Base-by-base conservation (phyloP, 805 yeast genomes). In the Sporopachydermia quercuum region DNA sequence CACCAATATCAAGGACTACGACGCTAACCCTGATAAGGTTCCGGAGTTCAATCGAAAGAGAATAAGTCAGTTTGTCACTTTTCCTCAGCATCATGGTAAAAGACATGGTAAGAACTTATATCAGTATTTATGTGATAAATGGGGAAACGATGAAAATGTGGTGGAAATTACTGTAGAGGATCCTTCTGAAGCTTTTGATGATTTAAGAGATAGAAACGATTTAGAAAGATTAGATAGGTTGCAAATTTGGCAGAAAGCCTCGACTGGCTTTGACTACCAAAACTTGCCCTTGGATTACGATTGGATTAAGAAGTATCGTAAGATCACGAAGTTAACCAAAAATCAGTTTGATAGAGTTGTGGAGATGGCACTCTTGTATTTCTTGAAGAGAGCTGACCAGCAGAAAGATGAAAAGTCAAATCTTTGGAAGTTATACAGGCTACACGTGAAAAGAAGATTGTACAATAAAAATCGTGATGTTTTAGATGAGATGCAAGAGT, bases 151-250 rank as follows among this genome's bases (percentile, higher is more conserved):
- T 46, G 50, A 54, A 0, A 43, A 51, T 1, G 73, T 86, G 16
- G 58, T 61, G 23, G 94, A 87, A 49, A 68, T 91, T 34, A 84
- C 89, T 0, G 85, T 91, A 3, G 97, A 91, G 55, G 98, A 91
- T 55, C 97, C 97, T 2, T 82, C 80, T 52, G 96, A 86, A 53
- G 74, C 75, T 27, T 89, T 91, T 59, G 98, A 91, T 53, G 93
- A 83, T 52, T 62, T 91, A 47, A 68, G 98, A 43, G 96, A 91
- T 54, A 63, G 89, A 19, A 70, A 76, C 45, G 97, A 91, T 52
- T 62, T 85, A 47, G 57, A 61, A 42, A 60, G 77, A 48, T 54
- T 78, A 19, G 55, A 57, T 30, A 49, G 55, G 43, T 44, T 1
- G 57, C 61, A 1, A 49, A 61, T 37, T 51, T 66, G 18, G 43